Evolutionary conservation across 441 rosid genomes (phyloP).

Genomic region (Viola pubescens): DNA sequence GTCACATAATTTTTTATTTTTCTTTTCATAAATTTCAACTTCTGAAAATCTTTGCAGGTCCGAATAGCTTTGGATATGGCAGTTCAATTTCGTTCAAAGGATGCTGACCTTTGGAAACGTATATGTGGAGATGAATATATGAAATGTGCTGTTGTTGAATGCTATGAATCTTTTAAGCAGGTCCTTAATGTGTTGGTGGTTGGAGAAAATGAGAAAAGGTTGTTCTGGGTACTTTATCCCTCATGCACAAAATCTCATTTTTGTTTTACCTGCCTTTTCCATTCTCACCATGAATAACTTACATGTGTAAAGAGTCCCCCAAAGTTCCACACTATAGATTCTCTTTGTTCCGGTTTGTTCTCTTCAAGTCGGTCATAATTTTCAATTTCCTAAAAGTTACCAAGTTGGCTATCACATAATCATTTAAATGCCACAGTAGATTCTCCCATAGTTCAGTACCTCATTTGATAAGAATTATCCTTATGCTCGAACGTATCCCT

Average conservation of each 20-base stretch:
- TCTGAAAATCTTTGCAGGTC: conserved; percentile 49
- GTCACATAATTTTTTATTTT: background rate
- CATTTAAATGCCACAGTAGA: no score
- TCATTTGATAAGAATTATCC: no score
- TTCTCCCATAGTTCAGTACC: no score
- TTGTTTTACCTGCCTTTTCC: background rate
- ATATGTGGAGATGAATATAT: conserved; percentile 93
- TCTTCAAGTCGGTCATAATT: no score
- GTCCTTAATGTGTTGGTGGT: conserved; percentile 67
- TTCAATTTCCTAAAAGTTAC: no score
- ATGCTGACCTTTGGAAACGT: conserved; percentile 97
- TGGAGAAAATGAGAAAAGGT: conserved; percentile 99
- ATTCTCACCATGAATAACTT: background rate
- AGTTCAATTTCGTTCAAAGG: conserved; percentile 73
- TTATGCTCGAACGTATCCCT: no score
- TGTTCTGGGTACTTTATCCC: conserved; percentile 10
- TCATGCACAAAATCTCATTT: background rate
- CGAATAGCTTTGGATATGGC: conserved; percentile 98
- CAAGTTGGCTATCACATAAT: no score
- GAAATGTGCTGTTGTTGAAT: conserved; percentile 97
- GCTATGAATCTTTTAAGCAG: conserved; percentile 92
- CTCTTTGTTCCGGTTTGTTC: background rate
- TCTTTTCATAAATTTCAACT: conserved; percentile 3
- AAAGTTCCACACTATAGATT: background rate
- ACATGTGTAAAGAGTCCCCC: background rate